phyloP scores from a whole-genome alignment of 1,284 basidiomycete genomes.

The Dichomitus squalens region DNA sequence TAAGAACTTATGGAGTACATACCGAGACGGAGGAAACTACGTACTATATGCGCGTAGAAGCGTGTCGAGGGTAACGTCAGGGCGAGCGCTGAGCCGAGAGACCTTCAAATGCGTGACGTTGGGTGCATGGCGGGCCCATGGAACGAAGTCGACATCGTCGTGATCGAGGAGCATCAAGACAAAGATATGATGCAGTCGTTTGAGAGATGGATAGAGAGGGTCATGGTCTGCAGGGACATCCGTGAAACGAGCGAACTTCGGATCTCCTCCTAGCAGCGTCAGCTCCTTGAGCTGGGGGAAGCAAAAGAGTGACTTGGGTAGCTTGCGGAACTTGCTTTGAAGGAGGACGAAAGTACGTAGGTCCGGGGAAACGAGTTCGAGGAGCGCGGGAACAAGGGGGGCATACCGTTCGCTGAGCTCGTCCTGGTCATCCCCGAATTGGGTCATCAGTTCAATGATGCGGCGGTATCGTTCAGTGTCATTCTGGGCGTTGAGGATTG shows the following conservation, averaged over 20 bases:
- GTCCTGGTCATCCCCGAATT: conserved; percentile 3
- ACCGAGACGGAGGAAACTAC: background rate
- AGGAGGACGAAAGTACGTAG: conserved; percentile 12
- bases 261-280: conserved; percentile 15
- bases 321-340: conserved; percentile 14
- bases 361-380: conserved; percentile 12
- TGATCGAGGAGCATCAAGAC: background rate
- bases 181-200: conserved; percentile 12
- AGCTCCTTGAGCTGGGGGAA: conserved; percentile 18
- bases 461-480: background rate
- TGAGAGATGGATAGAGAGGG: conserved; percentile 14
- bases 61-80: background rate
- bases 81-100: background rate
- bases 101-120: conserved; percentile 11
- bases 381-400: conserved; percentile 11
- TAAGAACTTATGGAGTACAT: too few species aligned
- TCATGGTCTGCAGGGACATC: background rate
- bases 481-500: background rate
- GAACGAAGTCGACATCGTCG: conserved; percentile 12
- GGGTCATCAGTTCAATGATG: background rate
- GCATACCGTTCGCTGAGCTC: conserved; percentile 17
- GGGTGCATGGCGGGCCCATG: conserved; percentile 14
- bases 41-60: background rate
- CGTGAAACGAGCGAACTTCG: conserved; percentile 14
- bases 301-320: background rate